Base-by-base conservation (phyloP, 768 basidiomycete species). In the Auricularia auricula-judae region DNA sequence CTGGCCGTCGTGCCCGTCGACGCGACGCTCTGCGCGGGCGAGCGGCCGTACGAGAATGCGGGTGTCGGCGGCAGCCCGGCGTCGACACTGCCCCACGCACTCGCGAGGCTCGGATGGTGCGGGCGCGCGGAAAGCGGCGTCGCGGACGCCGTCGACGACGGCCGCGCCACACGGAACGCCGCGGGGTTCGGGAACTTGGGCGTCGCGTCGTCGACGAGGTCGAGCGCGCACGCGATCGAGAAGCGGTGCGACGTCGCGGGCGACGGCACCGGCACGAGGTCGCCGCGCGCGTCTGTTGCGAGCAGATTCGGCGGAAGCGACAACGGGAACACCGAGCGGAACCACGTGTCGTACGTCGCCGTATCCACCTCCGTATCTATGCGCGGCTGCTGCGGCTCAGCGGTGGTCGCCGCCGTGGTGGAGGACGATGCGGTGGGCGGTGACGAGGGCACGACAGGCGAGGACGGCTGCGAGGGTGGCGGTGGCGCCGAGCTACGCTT, bases 271-370 rank as follows among this genome's bases (percentile, higher is more conserved):
- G 36, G 65, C 12, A 42, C 69, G 29, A 43, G 65, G 70, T 47
- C 68, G 67, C n/a, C 72, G 69, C 34, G 74, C 70, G 69, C 72
- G 66, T 66, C 65, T 59, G 64, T 67, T 63, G 62, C 70, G 67
- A 79, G 73, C 63, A 75, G 73, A 62, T 69, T 71, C 3, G 76
- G 70, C 18, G 85, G 84, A 14, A 88, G 74, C 61, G 86, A 77
- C 66, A 88, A 75, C 62, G 84, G 80, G 71, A 87, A 81, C 1
- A 84, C 80, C 61, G 79, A 79, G 44, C 80, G 76, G 70, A 80
- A 83, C 56, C 56, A 59, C 29, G 23, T 8, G 18, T 59, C 56
- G 56, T 33, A 59, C 56, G 23, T 8, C 5, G 56, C 14, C 23
- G 56, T 35, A 4, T 59, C 56, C 23, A 59, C 56, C 23, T 59